phyloP scores from a whole-genome alignment of 371 early-diverging fungal genomes.

The Smittium mucronatum region DNA sequence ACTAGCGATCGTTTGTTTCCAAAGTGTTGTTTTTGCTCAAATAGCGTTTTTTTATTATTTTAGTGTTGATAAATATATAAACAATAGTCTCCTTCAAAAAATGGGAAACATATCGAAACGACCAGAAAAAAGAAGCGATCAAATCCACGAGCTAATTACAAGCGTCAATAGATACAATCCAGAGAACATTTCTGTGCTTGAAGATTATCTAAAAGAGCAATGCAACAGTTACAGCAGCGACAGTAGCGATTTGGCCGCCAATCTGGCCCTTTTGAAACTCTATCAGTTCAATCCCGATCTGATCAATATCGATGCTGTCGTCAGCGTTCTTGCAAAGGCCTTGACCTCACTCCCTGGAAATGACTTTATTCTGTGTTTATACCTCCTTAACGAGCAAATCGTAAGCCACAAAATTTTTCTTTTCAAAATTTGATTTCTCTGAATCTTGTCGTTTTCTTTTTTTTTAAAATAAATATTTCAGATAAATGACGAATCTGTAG shows the following conservation, averaged over 20 bases:
- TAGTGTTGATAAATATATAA: too few relatives aligned
- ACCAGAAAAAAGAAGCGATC: conserved; percentile 48
- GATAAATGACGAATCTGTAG: conserved; percentile 42
- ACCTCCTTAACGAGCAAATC: conserved; percentile 61
- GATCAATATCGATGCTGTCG: conserved; percentile 53
- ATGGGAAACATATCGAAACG: conserved; percentile 21
- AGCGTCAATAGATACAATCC: conserved; percentile 83
- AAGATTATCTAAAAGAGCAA: conserved; percentile 67
- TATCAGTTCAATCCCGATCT: conserved; percentile 82
- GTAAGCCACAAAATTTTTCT: conserved; percentile 24
- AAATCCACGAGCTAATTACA: conserved; percentile 57
- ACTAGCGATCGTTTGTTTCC: too few relatives aligned
- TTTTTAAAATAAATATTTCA: too few relatives aligned
- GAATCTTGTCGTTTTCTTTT: too few relatives aligned
- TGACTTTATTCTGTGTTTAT: conserved; percentile 79
- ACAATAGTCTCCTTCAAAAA: too few relatives aligned
- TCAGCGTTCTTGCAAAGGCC: conserved; percentile 65
- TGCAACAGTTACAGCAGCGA: conserved; percentile 39
- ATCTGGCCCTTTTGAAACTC: conserved; percentile 80
- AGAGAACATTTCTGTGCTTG: conserved; percentile 62
- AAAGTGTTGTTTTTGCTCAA: too few relatives aligned
- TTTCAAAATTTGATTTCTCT: too few relatives aligned
- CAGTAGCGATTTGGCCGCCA: conserved; percentile 70
- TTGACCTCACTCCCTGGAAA: conserved; percentile 71
- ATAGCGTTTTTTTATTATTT: too few relatives aligned